Conservation (phyloP, 1,284 basidiomycete genomes). For the Ustilago loliicola region DNA sequence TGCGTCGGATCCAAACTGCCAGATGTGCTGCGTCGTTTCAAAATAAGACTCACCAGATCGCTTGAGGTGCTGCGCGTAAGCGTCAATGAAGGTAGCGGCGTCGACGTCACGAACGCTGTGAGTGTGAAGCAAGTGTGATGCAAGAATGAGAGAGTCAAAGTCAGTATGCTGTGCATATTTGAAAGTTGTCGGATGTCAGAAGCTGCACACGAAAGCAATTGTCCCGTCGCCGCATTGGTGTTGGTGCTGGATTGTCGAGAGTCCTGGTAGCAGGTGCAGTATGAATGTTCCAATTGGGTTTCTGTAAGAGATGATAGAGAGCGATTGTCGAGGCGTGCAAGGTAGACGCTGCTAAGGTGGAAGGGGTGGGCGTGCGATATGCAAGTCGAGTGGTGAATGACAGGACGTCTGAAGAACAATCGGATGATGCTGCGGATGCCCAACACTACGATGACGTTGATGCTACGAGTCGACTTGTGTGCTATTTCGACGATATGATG, state of each 20-base stretch:
- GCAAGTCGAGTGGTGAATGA: too few species aligned
- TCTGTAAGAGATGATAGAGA: not conserved
- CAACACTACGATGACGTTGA: too few species aligned
- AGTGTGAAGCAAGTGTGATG: slow-evolving; percentile 23
- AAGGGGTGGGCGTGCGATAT: too few species aligned
- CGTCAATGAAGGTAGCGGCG: slow-evolving; percentile 89
- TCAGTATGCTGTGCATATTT: slow-evolving; percentile 23
- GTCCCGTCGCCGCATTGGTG: slow-evolving; percentile 1
- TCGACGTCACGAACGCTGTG: slow-evolving; percentile 71
- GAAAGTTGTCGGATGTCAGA: not conserved
- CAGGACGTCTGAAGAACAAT: too few species aligned
- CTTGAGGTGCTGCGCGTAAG: slow-evolving; percentile 93
- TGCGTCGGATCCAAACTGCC: slow-evolving; percentile 8
- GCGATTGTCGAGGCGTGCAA: too few species aligned
- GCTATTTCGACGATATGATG: too few species aligned
- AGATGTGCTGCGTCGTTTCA: not conserved
- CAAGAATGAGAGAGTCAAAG: slow-evolving; percentile 8
- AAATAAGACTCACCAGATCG: slow-evolving; percentile 76
- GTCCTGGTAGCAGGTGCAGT: not conserved
- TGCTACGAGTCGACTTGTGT: too few species aligned
- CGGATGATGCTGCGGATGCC: too few species aligned
- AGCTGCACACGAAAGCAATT: not conserved
- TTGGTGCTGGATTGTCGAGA: not conserved
- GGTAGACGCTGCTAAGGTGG: too few species aligned
- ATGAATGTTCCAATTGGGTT: not conserved